Percentiles rank a stretch among this genome's conserved stretches.
phyloP scores from a whole-genome alignment of 169 alveolate species.

The Plasmodium gaboni region DNA sequence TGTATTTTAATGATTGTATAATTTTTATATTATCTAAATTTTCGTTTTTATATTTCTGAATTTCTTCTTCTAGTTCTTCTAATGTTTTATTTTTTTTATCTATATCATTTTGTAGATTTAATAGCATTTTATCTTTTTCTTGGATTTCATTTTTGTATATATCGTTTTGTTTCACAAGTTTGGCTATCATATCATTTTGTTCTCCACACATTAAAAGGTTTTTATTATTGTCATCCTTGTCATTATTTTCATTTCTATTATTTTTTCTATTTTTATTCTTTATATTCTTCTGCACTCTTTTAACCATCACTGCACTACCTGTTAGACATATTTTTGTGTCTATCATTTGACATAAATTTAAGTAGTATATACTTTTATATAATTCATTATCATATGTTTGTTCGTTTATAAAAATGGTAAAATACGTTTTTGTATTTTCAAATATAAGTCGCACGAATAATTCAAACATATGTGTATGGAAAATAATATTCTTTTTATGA shows the following conservation, averaged over 20 bases:
- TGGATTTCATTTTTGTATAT: slow-evolving; percentile 28
- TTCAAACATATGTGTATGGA: slow-evolving; percentile 61
- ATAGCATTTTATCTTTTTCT: slow-evolving; percentile 33
- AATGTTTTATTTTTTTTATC: slow-evolving; percentile 12
- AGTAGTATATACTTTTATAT: slow-evolving; percentile 50
- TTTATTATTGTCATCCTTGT: not conserved
- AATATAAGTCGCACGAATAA: slow-evolving; percentile 55
- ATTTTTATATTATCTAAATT: slow-evolving; percentile 26
- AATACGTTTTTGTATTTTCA: slow-evolving; percentile 58
- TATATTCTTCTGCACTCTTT: not conserved
- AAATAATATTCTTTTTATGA: slow-evolving; percentile 43
- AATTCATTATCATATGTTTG: slow-evolving; percentile 27
- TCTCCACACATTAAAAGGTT: not conserved
- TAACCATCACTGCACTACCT: no score
- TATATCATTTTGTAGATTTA: slow-evolving; percentile 28
- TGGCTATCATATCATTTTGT: not conserved
- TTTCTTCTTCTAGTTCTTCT: slow-evolving; percentile 13
- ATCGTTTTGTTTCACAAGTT: slow-evolving; percentile 23
- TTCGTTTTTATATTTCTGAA: slow-evolving; percentile 36
- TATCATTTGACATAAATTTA: slow-evolving; percentile 59
- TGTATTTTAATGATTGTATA: slow-evolving; percentile 35
- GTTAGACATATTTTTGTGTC: slow-evolving; percentile 1
- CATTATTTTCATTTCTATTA: not conserved
- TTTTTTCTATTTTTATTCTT: slow-evolving; percentile 3
- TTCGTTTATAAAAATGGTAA: slow-evolving; percentile 48